These are phyloP conservation scores for Macrophomina tecta DNA, from an alignment of 2,329 filamentous ascomycete genomes.

Conservation along the genomic window DNA sequence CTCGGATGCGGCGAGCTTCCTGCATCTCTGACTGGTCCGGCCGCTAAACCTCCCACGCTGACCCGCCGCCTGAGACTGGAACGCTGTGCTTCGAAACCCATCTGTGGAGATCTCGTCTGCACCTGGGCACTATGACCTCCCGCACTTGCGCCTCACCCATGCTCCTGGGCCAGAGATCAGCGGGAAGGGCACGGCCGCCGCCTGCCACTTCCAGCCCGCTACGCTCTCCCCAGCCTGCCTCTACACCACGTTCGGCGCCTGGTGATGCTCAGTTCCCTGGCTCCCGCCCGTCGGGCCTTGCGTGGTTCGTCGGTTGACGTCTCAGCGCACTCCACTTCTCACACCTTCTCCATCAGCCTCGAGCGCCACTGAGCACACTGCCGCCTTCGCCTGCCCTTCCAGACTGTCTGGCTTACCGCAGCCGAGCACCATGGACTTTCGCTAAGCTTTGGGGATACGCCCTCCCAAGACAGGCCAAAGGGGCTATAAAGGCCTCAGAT, in stretches of 20 bases:
- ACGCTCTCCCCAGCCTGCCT: neutral
- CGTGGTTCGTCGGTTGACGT: constrained; percentile 13
- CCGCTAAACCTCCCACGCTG: neutral
- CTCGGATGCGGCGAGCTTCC: neutral
- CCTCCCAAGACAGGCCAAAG: neutral
- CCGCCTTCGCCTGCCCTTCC: constrained; percentile 2
- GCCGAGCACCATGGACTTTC: neutral
- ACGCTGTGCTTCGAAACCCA: constrained; percentile 12
- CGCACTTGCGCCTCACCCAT: constrained; percentile 14
- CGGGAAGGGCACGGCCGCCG: neutral
- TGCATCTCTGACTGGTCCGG: neutral
- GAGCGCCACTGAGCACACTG: neutral
- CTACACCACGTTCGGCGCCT: neutral
- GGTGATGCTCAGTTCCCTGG: constrained; percentile 6
- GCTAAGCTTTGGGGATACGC: constrained; percentile 5
- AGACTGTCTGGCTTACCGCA: constrained; percentile 12
- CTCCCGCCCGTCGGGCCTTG: neutral
- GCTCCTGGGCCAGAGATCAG: neutral
- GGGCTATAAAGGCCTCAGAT: neutral
- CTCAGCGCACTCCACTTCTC: constrained; percentile 16
- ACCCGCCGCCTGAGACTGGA: constrained; percentile 2
- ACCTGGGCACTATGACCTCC: constrained; percentile 4
- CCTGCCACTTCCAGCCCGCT: neutral
- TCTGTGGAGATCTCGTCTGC: constrained; percentile 7
- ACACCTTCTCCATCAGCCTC: neutral